Evolutionary conservation across 768 basidiomycete genomes (phyloP).

Genomic region (Russula abietina): DNA sequence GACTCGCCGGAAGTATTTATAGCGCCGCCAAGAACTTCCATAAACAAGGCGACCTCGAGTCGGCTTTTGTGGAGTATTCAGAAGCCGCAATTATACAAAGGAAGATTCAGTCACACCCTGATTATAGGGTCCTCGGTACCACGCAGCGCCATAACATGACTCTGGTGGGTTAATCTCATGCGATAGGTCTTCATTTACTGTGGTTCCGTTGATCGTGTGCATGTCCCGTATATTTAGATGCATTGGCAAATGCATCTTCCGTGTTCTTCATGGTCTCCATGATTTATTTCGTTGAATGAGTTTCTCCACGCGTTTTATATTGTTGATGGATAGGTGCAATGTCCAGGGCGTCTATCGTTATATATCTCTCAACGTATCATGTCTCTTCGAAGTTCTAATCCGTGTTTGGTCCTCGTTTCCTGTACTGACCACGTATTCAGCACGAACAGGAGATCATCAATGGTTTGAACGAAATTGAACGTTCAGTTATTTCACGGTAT

Average conservation of each 20-base stretch:
- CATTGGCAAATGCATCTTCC: background rate
- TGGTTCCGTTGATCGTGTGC: conserved; percentile 2
- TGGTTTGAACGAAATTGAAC: conserved; percentile 40
- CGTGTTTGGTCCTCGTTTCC: conserved; percentile 3
- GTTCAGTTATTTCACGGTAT: too few species aligned
- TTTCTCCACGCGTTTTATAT: background rate
- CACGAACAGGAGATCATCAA: conserved; percentile 72
- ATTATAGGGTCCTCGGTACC: conserved; percentile 50
- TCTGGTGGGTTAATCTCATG: conserved; percentile 46
- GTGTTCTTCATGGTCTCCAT: background rate
- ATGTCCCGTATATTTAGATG: background rate
- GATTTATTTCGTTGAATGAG: background rate
- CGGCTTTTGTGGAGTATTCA: conserved; percentile 66
- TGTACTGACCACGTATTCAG: conserved; percentile 35
- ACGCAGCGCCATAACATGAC: conserved; percentile 62
- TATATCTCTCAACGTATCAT: too few species aligned
- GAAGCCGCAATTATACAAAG: conserved; percentile 71
- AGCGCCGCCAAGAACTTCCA: conserved; percentile 31
- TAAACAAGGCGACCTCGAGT: conserved; percentile 53
- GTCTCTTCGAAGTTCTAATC: background rate
- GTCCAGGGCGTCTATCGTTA: background rate
- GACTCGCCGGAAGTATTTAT: conserved; percentile 56
- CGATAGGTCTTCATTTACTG: background rate
- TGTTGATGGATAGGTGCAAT: background rate
- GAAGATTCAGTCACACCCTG: conserved; percentile 63